Percentiles rank a stretch among this genome's conserved stretches.
Conservation (phyloP, 805 yeast genomes). For the Lipomyces orientalis region DNA sequence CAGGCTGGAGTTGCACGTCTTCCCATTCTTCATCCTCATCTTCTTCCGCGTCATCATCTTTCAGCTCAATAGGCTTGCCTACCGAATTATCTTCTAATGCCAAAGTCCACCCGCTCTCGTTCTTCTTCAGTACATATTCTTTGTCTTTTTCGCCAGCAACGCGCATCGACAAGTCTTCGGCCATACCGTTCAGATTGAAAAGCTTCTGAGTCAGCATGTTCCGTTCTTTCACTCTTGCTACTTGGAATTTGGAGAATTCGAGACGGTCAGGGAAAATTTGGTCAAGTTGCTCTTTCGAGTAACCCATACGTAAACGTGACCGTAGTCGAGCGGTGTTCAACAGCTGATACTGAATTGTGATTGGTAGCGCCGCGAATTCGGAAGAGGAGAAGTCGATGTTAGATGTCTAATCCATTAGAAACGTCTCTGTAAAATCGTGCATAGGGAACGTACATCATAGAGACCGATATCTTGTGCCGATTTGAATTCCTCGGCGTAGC, state of each 20-base stretch:
- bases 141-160: conserved; percentile 84
- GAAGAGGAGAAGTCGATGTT: conserved; percentile 81
- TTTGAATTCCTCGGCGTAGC: conserved; percentile 60
- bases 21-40: conserved; percentile 64
- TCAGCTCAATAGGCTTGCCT: conserved; percentile 37
- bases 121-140: conserved; percentile 74
- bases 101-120: conserved; percentile 52
- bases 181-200: conserved; percentile 83
- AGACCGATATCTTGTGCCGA: conserved; percentile 56
- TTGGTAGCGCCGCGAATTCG: conserved; percentile 77
- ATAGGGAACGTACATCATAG: conserved; percentile 41
- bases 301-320: conserved; percentile 94
- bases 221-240: conserved; percentile 88
- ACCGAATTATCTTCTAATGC: conserved; percentile 34
- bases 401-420: conserved; percentile 34
- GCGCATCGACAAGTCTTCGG: conserved; percentile 56
- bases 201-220: conserved; percentile 87
- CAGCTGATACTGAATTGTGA: conserved; percentile 85
- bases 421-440: not conserved
- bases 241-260: conserved; percentile 92
- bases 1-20: conserved; percentile 57
- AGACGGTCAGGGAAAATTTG: conserved; percentile 79
- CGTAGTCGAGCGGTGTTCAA: conserved; percentile 79
- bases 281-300: conserved; percentile 84
- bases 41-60: conserved; percentile 48